phyloP scores from a whole-genome alignment of 1,139 yeast genomes.

The Pichia norvegensis region DNA sequence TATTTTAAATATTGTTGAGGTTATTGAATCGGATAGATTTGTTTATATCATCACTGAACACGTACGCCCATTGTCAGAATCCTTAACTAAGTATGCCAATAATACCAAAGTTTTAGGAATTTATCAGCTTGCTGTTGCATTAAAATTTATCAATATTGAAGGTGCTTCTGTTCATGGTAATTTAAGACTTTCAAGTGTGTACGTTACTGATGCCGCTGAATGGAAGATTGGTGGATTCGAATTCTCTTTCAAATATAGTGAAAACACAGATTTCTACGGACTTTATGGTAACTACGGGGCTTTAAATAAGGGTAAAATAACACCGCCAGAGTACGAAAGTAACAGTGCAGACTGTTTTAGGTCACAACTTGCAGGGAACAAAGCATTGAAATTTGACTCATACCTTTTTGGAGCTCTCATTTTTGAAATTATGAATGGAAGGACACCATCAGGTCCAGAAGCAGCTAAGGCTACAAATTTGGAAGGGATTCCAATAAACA shows the following conservation, averaged over 20 bases:
- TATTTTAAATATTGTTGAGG: constrained; percentile 58
- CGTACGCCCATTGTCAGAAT: constrained; percentile 49
- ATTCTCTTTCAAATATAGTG: constrained; percentile 44
- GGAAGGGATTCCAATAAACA: constrained; percentile 29
- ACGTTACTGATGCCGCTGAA: constrained; percentile 62
- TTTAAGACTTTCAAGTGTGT: constrained; percentile 50
- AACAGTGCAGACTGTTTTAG: constrained; percentile 17
- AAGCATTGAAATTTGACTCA: constrained; percentile 47
- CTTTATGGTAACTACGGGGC: constrained; percentile 5
- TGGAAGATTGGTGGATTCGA: constrained; percentile 88
- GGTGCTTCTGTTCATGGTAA: constrained; percentile 64
- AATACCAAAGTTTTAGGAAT: constrained; percentile 37
- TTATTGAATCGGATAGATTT: constrained; percentile 53
- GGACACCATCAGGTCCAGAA: constrained; percentile 14
- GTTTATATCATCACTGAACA: constrained; percentile 75
- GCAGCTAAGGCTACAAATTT: constrained; percentile 2
- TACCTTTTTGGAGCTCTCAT: constrained; percentile 55
- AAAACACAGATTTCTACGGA: constrained; percentile 18
- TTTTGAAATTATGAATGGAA: constrained; percentile 37
- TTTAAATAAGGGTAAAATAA: constrained; percentile 1
- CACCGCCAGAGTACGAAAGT: constrained; percentile 25
- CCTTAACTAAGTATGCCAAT: neutral
- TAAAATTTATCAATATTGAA: constrained; percentile 55
- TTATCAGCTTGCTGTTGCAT: constrained; percentile 45
- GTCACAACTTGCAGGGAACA: constrained; percentile 23